Conservation (phyloP, 108 stramenopile species). For the Cyclotella cryptica region DNA sequence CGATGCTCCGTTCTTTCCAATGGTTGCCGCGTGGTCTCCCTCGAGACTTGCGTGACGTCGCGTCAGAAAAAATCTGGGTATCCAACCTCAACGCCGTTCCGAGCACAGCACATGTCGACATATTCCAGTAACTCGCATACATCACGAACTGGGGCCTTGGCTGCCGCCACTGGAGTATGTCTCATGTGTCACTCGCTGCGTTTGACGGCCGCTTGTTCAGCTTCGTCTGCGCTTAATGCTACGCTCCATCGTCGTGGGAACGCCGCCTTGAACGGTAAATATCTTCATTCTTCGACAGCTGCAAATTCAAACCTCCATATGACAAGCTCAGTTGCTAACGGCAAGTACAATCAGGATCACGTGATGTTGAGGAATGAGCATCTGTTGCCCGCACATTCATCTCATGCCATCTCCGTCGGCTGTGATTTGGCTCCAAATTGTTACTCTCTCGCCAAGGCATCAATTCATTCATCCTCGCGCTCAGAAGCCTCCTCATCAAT, state of each 20-base stretch:
- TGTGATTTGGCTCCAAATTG: not conserved
- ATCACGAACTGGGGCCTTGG: conserved; percentile 11
- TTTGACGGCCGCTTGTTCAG: conserved; percentile 27
- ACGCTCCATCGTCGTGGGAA: conserved; percentile 9
- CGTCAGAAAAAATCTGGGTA: conserved; percentile 4
- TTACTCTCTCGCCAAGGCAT: not conserved
- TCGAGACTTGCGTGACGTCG: conserved; percentile 17
- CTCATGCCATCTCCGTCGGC: not conserved
- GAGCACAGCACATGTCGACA: conserved; percentile 21
- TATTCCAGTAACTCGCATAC: not conserved
- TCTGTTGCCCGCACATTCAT: not conserved
- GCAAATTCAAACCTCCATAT: not conserved
- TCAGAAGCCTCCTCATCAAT: not conserved
- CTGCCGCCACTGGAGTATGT: conserved; percentile 24
- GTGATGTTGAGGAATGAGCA: not conserved
- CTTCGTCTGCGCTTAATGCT: conserved; percentile 14
- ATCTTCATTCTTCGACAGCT: conserved; percentile 3
- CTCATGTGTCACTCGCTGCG: conserved; percentile 32
- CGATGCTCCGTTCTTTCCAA: conserved; percentile 24
- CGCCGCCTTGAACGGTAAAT: not conserved
- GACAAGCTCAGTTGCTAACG: not conserved
- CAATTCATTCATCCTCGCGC: conserved; percentile 10
- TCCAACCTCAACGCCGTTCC: conserved; percentile 13
- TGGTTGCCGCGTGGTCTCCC: conserved; percentile 20
- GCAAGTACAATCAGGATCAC: not conserved